Percentiles rank a stretch among this genome's conserved stretches.
Conservation (phyloP, 2,329 filamentous ascomycete genomes). For the Monosporascus sp. region DNA sequence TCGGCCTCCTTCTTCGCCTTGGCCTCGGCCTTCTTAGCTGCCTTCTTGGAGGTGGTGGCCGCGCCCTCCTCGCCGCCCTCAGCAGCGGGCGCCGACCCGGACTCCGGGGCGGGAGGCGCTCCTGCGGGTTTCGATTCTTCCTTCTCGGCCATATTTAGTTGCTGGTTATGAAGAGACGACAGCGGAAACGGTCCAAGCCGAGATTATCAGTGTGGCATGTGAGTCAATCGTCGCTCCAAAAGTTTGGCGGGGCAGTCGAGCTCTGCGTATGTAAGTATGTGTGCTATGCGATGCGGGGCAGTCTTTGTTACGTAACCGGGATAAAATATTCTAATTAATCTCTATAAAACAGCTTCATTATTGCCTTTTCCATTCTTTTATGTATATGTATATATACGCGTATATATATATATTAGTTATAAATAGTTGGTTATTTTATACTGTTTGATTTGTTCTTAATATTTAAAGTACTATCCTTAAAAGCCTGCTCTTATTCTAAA, state of each 20-base stretch:
- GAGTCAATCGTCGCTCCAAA: not conserved
- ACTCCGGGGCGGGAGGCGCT: not conserved
- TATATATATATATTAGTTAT: too few species aligned
- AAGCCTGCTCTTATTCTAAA: too few species aligned
- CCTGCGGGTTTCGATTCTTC: not conserved
- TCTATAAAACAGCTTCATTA: not conserved
- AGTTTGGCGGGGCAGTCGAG: not conserved
- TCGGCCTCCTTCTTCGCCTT: constrained; percentile 86
- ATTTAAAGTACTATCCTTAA: too few species aligned
- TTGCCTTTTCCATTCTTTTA: too few species aligned
- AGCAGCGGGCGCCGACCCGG: not conserved
- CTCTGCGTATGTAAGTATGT: not conserved
- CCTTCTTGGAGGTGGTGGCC: constrained; percentile 61
- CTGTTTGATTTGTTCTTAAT: too few species aligned
- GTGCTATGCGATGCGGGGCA: not conserved
- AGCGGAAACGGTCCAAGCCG: not conserved
- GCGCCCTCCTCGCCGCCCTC: not conserved
- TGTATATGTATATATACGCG: too few species aligned
- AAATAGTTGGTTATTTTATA: too few species aligned
- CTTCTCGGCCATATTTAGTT: not conserved
- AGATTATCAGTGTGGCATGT: not conserved
- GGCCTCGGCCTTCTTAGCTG: constrained; percentile 74
- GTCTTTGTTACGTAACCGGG: not conserved
- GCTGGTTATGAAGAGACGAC: not conserved
- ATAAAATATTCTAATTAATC: not conserved